phyloP scores from a whole-genome alignment of 176 grass and related monocot species.

The Oryza rufipogon region DNA sequence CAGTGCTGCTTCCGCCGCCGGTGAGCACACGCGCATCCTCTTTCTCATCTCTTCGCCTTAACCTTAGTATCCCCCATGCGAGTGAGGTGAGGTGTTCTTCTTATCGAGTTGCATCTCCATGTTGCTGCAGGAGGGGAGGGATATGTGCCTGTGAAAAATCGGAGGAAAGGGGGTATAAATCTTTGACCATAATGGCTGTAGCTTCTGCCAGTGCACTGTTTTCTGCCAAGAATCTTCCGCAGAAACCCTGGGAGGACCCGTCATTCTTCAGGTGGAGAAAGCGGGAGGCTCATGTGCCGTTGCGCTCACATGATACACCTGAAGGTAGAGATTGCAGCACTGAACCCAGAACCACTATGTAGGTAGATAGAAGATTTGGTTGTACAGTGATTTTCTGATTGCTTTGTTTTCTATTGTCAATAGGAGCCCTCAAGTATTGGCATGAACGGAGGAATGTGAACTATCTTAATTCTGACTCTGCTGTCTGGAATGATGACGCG shows the following conservation, averaged over 20 bases:
- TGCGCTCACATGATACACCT: slow-evolving; percentile 78
- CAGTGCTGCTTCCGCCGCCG: too few relatives aligned
- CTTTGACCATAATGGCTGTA: slow-evolving; percentile 46
- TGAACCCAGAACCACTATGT: not conserved
- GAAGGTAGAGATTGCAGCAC: slow-evolving; percentile 51
- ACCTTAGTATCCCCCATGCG: too few relatives aligned
- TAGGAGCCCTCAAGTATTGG: slow-evolving; percentile 90
- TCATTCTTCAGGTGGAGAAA: slow-evolving; percentile 93
- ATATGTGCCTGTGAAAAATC: slow-evolving; percentile 14
- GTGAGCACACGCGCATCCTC: too few relatives aligned
- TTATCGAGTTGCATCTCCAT: not conserved
- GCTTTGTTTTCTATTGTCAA: slow-evolving; percentile 15
- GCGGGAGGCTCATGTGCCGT: slow-evolving; percentile 85
- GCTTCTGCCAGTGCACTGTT: slow-evolving; percentile 48
- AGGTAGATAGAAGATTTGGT: not conserved
- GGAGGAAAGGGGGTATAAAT: slow-evolving; percentile 1
- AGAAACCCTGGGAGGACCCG: slow-evolving; percentile 86
- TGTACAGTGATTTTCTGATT: not conserved
- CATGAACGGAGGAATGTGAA: slow-evolving; percentile 73
- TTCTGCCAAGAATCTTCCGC: slow-evolving; percentile 27
- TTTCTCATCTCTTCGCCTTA: too few relatives aligned
- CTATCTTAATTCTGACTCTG: slow-evolving; percentile 60
- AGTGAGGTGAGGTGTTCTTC: not conserved
- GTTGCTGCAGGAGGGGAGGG: slow-evolving; percentile 31
- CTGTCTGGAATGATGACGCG: slow-evolving; percentile 78